A percentile compares a stretch with the other conserved stretches of the same genome.
phyloP scores from a whole-genome alignment of 1,284 basidiomycete species.

The Trametes sp. region DNA sequence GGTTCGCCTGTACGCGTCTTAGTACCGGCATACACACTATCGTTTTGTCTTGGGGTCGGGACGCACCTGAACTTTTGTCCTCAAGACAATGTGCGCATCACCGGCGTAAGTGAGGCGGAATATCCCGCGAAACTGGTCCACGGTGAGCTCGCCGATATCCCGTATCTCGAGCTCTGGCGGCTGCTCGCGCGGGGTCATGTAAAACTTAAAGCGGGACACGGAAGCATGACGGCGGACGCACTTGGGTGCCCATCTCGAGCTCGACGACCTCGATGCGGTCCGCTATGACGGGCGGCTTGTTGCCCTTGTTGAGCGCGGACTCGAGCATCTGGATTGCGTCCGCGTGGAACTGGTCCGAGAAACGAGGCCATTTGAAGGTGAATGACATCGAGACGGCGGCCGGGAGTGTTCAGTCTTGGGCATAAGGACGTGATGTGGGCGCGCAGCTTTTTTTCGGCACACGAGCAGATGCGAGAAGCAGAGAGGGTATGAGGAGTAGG shows the following conservation, averaged over 20 bases:
- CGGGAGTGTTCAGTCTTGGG: slow-evolving; percentile 4
- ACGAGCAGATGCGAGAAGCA: background rate
- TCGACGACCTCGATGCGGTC: slow-evolving; percentile 98
- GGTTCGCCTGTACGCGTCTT: slow-evolving; percentile 77
- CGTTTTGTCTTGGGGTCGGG: background rate
- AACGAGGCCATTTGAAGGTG: slow-evolving; percentile 96
- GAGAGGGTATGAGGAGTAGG: background rate
- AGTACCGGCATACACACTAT: background rate
- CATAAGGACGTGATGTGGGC: slow-evolving; percentile 24
- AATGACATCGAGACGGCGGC: slow-evolving; percentile 81
- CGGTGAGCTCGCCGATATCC: slow-evolving; percentile 96
- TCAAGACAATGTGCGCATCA: slow-evolving; percentile 94
- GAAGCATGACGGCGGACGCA: slow-evolving; percentile 46
- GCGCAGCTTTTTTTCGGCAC: slow-evolving; percentile 4
- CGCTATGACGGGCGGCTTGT: slow-evolving; percentile 97
- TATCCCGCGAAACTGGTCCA: slow-evolving; percentile 97
- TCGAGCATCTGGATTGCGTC: slow-evolving; percentile 96
- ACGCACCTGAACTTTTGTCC: slow-evolving; percentile 93
- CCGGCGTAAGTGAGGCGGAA: slow-evolving; percentile 96
- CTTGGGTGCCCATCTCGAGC: slow-evolving; percentile 97
- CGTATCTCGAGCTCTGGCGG: slow-evolving; percentile 97
- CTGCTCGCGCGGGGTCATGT: slow-evolving; percentile 47
- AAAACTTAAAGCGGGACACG: background rate
- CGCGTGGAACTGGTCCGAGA: slow-evolving; percentile 94
- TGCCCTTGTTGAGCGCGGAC: slow-evolving; percentile 95